Base-by-base conservation (phyloP, 2,329 filamentous ascomycete species). In the Pseudogymnoascus sp. region DNA sequence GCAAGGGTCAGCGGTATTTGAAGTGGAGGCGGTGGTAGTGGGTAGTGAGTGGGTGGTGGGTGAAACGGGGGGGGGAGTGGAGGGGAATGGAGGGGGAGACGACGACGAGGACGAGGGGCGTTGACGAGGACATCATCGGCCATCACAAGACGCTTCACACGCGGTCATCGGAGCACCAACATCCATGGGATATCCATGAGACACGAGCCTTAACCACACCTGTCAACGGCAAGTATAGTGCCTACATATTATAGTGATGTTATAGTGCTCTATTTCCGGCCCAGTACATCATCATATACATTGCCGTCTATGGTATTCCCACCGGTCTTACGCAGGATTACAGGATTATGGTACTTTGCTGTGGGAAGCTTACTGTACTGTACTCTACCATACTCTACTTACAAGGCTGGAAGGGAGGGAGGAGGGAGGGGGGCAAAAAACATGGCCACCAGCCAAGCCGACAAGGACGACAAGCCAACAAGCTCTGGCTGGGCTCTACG, bases 141-240 rank as follows among this genome's bases (percentile, higher is more conserved):
- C 22, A 47, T 47, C 41, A 47, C 41, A 47, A 47, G 41, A 47
- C 41, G 41, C 41, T n/a, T n/a, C 41, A 47, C 5, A 47, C 41
- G 41, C 41, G 41, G 41, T 47, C 41, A 47, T 47, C 41, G 41
- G 41, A 47, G 41, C 41, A 30, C 7, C 4, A 30, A 30, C 28
- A 30, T n/a, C n/a, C n/a, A n/a, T n/a, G n/a, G n/a, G n/a, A n/a
- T n/a, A 30, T 7, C 28, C 28, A 47, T 47, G 20, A n/a, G 41
- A 47, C 41, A 47, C 41, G 41, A 47, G 41, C 20, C 41, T 25
- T 47, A 25, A 7, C 41, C 41, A n/a, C 25, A 47, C 20, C 38
- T 41, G 38, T 41, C 38, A 39, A 9, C 37, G 37, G 16, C 18
- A 41, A 41, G 38, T 41, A 41, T 22, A 47, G 41, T 41, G 22